A percentile compares a stretch with the other conserved stretches of the same genome.
These are phyloP conservation scores for Quercus robur DNA, from an alignment of 306 rosid genomes.

Conservation along the genomic window DNA sequence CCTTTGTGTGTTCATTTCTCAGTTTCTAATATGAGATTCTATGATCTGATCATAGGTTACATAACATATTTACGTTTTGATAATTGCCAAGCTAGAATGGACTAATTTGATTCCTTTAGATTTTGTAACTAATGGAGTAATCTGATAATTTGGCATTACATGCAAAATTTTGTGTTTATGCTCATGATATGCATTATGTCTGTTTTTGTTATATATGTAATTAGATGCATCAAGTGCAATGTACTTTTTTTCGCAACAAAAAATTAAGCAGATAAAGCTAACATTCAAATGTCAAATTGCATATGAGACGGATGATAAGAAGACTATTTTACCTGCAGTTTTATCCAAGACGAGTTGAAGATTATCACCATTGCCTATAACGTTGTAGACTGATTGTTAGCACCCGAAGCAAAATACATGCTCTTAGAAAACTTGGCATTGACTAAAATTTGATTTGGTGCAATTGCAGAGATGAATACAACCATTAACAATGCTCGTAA, in stretches of 20 bases:
- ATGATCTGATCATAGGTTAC: too few species aligned
- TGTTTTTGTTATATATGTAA: not conserved
- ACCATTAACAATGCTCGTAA: constrained; percentile 27
- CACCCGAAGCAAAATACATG: constrained; percentile 68
- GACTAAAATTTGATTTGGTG: constrained; percentile 24
- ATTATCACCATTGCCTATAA: constrained; percentile 46
- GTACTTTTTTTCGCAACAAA: not conserved
- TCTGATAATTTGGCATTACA: too few species aligned
- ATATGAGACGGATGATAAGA: constrained; percentile 1
- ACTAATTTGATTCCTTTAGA: not conserved
- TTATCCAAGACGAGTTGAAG: constrained; percentile 68
- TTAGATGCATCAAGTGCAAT: not conserved
- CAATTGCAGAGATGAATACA: constrained; percentile 30
- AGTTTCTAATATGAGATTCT: not conserved
- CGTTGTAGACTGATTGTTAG: constrained; percentile 45
- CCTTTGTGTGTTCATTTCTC: not conserved
- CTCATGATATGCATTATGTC: constrained; percentile 10
- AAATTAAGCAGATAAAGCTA: not conserved
- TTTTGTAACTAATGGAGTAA: too few species aligned
- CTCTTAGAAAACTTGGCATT: constrained; percentile 49
- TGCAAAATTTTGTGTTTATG: too few species aligned
- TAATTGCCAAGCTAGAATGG: not conserved
- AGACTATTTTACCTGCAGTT: constrained; percentile 46
- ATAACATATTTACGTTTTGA: not conserved
- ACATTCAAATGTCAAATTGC: not conserved